Evolutionary conservation across 805 yeast genomes (phyloP), one percentile per base, ranked within the genome.

Genomic region (Kuraishia cidri): DNA sequence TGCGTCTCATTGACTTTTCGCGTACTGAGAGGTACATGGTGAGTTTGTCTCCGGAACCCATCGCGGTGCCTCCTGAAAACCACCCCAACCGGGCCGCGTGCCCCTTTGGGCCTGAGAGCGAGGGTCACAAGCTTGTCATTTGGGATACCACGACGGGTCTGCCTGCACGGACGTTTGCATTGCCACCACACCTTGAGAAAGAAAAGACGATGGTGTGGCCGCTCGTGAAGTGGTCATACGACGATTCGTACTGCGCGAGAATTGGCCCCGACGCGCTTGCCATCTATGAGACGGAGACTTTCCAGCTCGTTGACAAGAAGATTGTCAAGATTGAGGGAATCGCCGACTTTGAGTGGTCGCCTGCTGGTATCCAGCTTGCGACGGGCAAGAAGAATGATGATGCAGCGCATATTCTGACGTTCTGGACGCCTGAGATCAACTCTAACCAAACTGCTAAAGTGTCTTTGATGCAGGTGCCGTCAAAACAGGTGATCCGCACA

Each of bases 401-500:
- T 37, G 69, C 65, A 27, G 77, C 78, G 36, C 79, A 79, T 46
- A 62, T 87, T 23, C 69, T 92, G 45, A 78, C 94, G 21, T 92
- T 80, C 66, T 92, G 98, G 98, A 87, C 96, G 30, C 99, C 99
- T 35, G 99, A 92, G 64, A 64, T 77, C 34, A 37, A 50, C 17
- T 58, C 70, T 41, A 90, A 92, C 60, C 95, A 88, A 66, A 82
- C 96, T 29, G 97, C 98, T 19, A 81, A 94, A 58, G 97, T 90
- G 37, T 75, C 94, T 16, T 62, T 92, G 41, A 79, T 92, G 77
- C 86, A 84, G 49, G 72, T 88, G 34, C 94, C 95, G 38, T 68
- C 86, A 18, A 83, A 80, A 56, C 70, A 76, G 56, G 77, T 87
- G 30, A 59, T 92, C 40, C 83, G 97, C 72, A 83, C 95, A 38